Conservation (phyloP, 2,329 filamentous ascomycete genomes). For the Neopestalotiopsis rosae region DNA sequence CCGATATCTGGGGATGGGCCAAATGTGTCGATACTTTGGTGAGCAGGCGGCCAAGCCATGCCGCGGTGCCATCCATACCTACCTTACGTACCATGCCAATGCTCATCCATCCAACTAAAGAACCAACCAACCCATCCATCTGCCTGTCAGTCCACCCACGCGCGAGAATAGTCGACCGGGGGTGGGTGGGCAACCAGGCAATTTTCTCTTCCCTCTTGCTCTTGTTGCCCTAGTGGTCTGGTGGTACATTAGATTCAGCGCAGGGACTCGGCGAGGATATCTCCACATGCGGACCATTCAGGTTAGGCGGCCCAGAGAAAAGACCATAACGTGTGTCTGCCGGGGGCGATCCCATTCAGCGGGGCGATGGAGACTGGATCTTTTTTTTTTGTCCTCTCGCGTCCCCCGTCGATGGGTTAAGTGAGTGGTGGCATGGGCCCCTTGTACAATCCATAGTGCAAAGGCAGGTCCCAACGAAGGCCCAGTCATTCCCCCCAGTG, state of each 20-base stretch:
- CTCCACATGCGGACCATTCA: conserved; percentile 7
- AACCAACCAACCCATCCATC: no score
- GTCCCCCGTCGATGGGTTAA: background rate
- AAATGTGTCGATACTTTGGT: background rate
- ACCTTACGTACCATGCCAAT: conserved; percentile 7
- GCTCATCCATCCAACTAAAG: background rate
- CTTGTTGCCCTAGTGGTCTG: conserved; percentile 17
- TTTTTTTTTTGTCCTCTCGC: background rate
- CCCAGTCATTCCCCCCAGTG: background rate
- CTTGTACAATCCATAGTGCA: background rate
- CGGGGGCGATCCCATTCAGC: conserved; percentile 2
- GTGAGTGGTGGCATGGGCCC: background rate
- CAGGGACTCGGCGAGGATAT: conserved; percentile 11
- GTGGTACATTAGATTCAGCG: conserved; percentile 5
- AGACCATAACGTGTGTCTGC: conserved; percentile 14
- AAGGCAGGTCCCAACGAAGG: conserved; percentile 15
- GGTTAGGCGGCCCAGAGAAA: conserved; percentile 2
- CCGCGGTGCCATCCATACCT: background rate
- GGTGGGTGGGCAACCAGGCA: background rate
- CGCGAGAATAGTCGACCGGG: background rate
- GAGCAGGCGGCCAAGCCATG: background rate
- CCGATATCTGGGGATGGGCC: no score
- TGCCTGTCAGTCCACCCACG: background rate
- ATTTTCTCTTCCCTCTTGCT: conserved; percentile 16
- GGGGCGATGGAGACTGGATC: conserved; percentile 3